These are phyloP conservation scores for Psilocybe subaeruginosa DNA, from an alignment of 768 basidiomycete species.

Conservation along the genomic window DNA sequence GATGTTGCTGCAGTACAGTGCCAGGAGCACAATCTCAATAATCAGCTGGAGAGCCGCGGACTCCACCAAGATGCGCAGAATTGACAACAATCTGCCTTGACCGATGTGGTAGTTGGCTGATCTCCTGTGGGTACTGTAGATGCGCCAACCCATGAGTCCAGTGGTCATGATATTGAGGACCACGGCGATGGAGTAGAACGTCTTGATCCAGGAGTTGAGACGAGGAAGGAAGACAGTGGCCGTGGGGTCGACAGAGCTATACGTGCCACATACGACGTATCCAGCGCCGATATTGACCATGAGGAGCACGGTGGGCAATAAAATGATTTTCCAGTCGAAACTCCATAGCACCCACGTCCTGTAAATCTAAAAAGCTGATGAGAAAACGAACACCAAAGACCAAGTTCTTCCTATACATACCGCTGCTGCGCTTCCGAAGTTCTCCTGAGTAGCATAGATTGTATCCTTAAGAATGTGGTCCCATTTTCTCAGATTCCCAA, in stretches of 20 bases:
- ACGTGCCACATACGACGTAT: constrained; percentile 10
- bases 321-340: not conserved
- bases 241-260: constrained; percentile 2
- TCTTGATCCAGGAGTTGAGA: constrained; percentile 10
- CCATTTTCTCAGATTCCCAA: constrained; percentile 3
- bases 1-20: constrained; percentile 1
- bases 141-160: constrained; percentile 6
- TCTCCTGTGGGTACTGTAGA: constrained; percentile 5
- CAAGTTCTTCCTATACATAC: not conserved
- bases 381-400: not conserved
- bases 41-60: constrained; percentile 7
- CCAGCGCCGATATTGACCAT: constrained; percentile 3
- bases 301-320: not conserved
- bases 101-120: constrained; percentile 6
- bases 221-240: constrained; percentile 4
- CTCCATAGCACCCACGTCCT: constrained; percentile 7
- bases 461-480: constrained; percentile 11
- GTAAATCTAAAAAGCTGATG: constrained; percentile 3
- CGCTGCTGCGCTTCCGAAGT: constrained; percentile 9
- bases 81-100: constrained; percentile 1
- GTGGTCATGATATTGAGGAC: constrained; percentile 8
- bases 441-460: constrained; percentile 8
- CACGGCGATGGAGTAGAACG: constrained; percentile 6
- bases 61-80: constrained; percentile 8
- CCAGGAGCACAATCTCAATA: constrained; percentile 1